These are phyloP conservation scores for Curvularia lunata DNA, from an alignment of 2,329 filamentous ascomycete species.

Conservation along the genomic window DNA sequence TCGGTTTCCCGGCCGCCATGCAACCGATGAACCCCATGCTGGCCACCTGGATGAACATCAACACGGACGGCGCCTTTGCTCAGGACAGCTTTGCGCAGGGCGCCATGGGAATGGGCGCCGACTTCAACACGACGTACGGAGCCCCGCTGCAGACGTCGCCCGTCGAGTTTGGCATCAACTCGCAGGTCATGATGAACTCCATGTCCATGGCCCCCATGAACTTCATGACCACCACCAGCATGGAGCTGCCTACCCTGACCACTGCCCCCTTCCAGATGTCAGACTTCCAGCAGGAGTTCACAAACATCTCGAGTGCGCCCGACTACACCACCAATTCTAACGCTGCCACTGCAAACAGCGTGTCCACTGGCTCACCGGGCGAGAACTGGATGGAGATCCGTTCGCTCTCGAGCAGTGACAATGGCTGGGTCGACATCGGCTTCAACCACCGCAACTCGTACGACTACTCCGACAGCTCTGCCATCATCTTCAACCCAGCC, in stretches of 20 bases:
- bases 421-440: conserved; percentile 79
- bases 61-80: conserved; percentile 40
- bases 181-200: conserved; percentile 32
- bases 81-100: conserved; percentile 34
- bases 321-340: conserved; percentile 50
- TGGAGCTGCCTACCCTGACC: conserved; percentile 54
- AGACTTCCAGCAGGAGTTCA: conserved; percentile 75
- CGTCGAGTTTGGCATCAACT: conserved; percentile 55
- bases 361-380: conserved; percentile 70
- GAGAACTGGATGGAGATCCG: conserved; percentile 85
- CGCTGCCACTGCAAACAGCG: conserved; percentile 40
- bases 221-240: conserved; percentile 51
- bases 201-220: conserved; percentile 19
- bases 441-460: conserved; percentile 70
- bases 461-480: conserved; percentile 64
- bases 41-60: conserved; percentile 55
- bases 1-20: conserved; percentile 44
- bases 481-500: conserved; percentile 86
- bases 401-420: conserved; percentile 83
- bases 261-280: conserved; percentile 54
- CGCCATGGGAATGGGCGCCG: conserved; percentile 44
- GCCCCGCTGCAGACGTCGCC: conserved; percentile 54
- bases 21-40: conserved; percentile 45
- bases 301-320: conserved; percentile 58
- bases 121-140: conserved; percentile 50